Percentiles rank a stretch among this genome's conserved stretches.
Conservation (phyloP, 2,329 filamentous ascomycete species). For the Aspergillus thermomutatus region DNA sequence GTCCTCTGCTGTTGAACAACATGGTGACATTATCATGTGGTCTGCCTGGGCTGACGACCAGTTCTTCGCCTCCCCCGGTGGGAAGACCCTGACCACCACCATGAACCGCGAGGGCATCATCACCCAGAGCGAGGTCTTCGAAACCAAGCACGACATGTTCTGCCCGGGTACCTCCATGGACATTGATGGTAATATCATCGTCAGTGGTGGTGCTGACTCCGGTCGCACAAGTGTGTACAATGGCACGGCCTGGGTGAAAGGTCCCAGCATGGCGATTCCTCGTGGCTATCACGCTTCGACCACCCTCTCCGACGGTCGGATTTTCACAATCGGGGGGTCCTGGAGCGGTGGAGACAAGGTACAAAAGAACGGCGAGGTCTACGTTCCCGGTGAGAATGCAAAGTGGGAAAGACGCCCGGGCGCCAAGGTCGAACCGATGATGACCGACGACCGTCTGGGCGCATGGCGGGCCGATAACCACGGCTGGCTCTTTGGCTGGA, state of each 20-base stretch:
- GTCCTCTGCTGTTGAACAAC: constrained; percentile 16
- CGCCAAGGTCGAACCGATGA: constrained; percentile 47
- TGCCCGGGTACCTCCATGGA: constrained; percentile 25
- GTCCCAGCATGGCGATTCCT: constrained; percentile 43
- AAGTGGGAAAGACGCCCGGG: constrained; percentile 47
- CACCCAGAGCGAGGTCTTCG: constrained; percentile 12
- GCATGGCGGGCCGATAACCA: constrained; percentile 35
- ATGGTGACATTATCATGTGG: constrained; percentile 12
- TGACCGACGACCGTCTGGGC: constrained; percentile 52
- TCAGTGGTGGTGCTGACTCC: constrained; percentile 54
- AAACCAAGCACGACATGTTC: constrained; percentile 30
- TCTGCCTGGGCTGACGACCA: constrained; percentile 17
- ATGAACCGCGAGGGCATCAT: constrained; percentile 38
- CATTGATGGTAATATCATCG: constrained; percentile 37
- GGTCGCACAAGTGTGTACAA: constrained; percentile 50
- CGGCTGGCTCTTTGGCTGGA: constrained; percentile 16
- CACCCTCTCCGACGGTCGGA: constrained; percentile 50
- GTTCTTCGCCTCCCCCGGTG: constrained; percentile 15
- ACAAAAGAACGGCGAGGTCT: constrained; percentile 57
- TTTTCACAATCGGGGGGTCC: constrained; percentile 60
- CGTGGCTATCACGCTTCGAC: constrained; percentile 55
- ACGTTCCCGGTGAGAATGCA: constrained; percentile 41
- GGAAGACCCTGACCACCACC: constrained; percentile 17
- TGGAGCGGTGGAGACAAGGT: constrained; percentile 47
- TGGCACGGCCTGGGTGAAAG: constrained; percentile 38